Evolutionary conservation across 176 grass and related monocot species (phyloP).

Genomic region (Pontederia paniculata): DNA sequence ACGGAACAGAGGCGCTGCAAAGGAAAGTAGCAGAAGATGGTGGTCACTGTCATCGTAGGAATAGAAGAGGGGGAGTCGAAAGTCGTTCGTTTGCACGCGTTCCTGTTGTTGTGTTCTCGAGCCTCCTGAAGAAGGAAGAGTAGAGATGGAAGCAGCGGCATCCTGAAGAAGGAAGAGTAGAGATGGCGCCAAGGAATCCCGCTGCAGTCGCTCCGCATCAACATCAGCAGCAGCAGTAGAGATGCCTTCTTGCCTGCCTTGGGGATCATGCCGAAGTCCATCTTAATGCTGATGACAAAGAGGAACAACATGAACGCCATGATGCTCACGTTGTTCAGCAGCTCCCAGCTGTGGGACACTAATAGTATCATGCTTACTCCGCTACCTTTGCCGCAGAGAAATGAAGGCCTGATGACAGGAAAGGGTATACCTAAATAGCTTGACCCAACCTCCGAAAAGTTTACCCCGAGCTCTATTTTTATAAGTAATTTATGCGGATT

Average conservation of each 20-base stretch:
- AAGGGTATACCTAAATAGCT: no score
- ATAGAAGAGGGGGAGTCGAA: slow-evolving; percentile 45
- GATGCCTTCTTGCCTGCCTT: slow-evolving; percentile 8
- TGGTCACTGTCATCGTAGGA: slow-evolving; percentile 36
- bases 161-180: not conserved
- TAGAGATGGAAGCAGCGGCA: not conserved
- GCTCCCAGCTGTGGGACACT: not conserved
- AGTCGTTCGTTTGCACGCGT: slow-evolving; percentile 40
- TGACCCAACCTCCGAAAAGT: no score
- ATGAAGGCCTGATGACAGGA: no score
- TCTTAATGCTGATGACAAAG: slow-evolving; percentile 9
- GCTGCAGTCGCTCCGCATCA: slow-evolving; percentile 31
- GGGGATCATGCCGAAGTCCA: slow-evolving; percentile 6
- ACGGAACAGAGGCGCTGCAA: no score
- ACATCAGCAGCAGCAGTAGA: no score
- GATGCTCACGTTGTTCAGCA: not conserved
- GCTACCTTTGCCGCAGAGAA: not conserved
- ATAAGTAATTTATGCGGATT: no score
- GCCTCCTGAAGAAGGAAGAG: not conserved
- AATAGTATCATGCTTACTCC: not conserved
- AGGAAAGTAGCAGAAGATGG: slow-evolving; percentile 2
- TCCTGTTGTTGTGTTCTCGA: slow-evolving; percentile 44
- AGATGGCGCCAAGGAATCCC: slow-evolving; percentile 59
- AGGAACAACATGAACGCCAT: slow-evolving; percentile 3
- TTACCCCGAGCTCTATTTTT: no score